A percentile compares a stretch with the other conserved stretches of the same genome.
Conservation (phyloP, 2,329 filamentous ascomycete genomes). For the Fonsecaea erecta region DNA sequence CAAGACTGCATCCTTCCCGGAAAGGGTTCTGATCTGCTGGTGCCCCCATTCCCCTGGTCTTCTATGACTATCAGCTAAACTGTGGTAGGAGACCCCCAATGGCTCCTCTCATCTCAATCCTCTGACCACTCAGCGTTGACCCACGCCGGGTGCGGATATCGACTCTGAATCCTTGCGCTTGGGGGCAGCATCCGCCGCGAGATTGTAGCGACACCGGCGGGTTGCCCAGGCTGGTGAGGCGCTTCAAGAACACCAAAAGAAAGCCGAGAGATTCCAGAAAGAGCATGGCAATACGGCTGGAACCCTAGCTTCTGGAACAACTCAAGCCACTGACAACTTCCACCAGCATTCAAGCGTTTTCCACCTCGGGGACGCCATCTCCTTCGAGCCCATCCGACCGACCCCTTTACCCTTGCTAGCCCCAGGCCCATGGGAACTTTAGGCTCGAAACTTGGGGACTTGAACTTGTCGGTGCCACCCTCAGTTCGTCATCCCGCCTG, state of each 20-base stretch:
- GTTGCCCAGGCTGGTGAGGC: not conserved
- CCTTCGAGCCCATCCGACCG: not conserved
- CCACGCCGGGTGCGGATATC: not conserved
- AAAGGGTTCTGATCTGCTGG: constrained; percentile 1
- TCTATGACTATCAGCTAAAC: not conserved
- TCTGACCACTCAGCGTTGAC: not conserved
- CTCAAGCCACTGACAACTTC: constrained; percentile 16
- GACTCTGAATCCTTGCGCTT: not conserved
- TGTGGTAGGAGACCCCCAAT: not conserved
- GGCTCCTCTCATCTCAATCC: not conserved
- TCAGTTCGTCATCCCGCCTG: constrained; percentile 18
- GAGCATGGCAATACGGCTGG: not conserved
- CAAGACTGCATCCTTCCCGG: constrained; percentile 1
- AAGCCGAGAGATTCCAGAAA: not conserved
- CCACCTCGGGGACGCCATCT: constrained; percentile 5
- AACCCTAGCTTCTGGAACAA: constrained; percentile 7
- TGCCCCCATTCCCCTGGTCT: not conserved
- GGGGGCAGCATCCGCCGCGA: not conserved
- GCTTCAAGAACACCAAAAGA: constrained; percentile 2
- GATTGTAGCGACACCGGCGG: not conserved
- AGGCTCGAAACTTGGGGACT: not conserved
- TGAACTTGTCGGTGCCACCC: constrained; percentile 1
- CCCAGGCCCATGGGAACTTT: constrained; percentile 11
- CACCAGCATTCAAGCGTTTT: constrained; percentile 13
- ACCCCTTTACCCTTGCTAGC: constrained; percentile 14